A percentile compares a stretch with the other conserved stretches of the same genome.
phyloP scores from a whole-genome alignment of 768 basidiomycete species.

The Leccinum disarticulatum region DNA sequence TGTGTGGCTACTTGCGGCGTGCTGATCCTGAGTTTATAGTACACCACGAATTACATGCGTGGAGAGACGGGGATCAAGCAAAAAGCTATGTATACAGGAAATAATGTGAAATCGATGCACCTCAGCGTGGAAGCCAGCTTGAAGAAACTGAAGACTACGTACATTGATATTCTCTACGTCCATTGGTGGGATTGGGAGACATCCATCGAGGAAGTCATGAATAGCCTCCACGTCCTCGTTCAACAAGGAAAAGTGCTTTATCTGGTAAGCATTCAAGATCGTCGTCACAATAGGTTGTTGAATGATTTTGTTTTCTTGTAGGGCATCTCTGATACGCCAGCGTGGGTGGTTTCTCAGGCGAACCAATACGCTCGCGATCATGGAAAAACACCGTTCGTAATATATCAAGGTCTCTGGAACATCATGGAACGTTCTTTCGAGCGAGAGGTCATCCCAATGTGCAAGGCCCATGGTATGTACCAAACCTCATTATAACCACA shows the following conservation, averaged over 20 bases:
- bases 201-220: slow-evolving; percentile 46
- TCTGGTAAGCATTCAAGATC: background rate
- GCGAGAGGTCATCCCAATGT: background rate
- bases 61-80: slow-evolving; percentile 16
- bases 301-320: background rate
- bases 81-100: slow-evolving; percentile 35
- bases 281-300: background rate
- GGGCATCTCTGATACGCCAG: background rate
- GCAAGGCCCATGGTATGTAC: background rate
- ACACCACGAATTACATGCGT: slow-evolving; percentile 17
- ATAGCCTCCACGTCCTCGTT: background rate
- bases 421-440: background rate
- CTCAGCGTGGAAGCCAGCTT: slow-evolving; percentile 34
- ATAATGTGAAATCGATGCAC: slow-evolving; percentile 36
- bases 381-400: background rate
- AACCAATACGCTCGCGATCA: background rate
- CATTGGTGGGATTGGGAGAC: slow-evolving; percentile 52
- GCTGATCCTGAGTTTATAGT: slow-evolving; percentile 19
- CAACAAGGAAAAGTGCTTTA: background rate
- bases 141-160: slow-evolving; percentile 55
- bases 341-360: background rate
- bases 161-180: slow-evolving; percentile 55
- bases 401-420: background rate
- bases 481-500: background rate
- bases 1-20: background rate